Base-by-base conservation (phyloP, 257 asterid species). In the Solanum ahanhuiri region DNA sequence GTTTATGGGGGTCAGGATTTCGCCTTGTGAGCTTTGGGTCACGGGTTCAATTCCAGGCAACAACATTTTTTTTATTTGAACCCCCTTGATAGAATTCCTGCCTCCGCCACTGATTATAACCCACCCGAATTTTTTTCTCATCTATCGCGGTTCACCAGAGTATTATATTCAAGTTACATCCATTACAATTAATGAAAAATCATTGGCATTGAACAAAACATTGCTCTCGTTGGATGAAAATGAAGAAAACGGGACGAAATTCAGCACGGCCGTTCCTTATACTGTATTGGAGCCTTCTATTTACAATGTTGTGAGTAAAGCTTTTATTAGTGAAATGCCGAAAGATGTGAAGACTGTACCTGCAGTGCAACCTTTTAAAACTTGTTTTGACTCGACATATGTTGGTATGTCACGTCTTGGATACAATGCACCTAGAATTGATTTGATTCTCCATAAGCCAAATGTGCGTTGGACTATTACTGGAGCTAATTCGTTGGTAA, bases 401-500 rank as follows among this genome's bases (percentile, higher is more conserved):
- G 17, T 76, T 76, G 83, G 83, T 6, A 76, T 76, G 7, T n/a
- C 34, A 3, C 34, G 83, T 0, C n/a, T 76, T 1, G 83, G 60
- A 3, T 39, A 76, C 0, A 76, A 12, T 41, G 60, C 83, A 5
- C 83, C 60, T 12, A 9, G 0, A 41, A 39, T 76, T 39, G 1
- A 41, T 41, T 3, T 76, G 3, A 0, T 76, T 39, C 12, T 76
- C 1, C 60, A 76, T 20, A 76, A 39, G 12, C 58, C 57, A 20
- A 76, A 31, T 9, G 85, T 82, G 33, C 43, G 45, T 17, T 87
- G 91, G 91, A 89, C 83, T 54, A 82, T 89, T 64, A 85, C 71
- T 5, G 91, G 91, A 2, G 89, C 86, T 1, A 89, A 89, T 43
- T 91, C 94, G 33, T 87, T 92, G 92, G 89, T 87, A 86, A 5